phyloP scores from a whole-genome alignment of 192 early-diverging fungal genomes.

The Gamsiella multidivaricata region DNA sequence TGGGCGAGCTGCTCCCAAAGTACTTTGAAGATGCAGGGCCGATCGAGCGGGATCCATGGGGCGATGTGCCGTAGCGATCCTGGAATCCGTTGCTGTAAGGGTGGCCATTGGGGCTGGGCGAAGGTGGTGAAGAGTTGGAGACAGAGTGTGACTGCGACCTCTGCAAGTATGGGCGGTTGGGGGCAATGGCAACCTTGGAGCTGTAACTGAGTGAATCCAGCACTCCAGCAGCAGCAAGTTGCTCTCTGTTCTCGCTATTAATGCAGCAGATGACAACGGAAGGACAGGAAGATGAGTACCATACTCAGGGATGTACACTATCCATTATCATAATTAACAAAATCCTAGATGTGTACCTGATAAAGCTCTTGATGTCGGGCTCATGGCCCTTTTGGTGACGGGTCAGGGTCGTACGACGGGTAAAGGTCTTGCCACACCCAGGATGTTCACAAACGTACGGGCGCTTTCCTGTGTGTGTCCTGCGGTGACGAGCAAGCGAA shows the following conservation, averaged over 20 bases:
- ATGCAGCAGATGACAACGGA: neutral
- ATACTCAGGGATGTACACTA: too few relatives aligned
- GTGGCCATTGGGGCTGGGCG: slow-evolving; percentile 40
- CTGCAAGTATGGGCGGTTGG: slow-evolving; percentile 46
- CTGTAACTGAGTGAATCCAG: slow-evolving; percentile 45
- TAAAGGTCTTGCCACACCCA: slow-evolving; percentile 81
- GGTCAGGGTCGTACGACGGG: slow-evolving; percentile 72
- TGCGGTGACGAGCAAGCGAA: slow-evolving; percentile 80
- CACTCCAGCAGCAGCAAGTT: slow-evolving; percentile 48
- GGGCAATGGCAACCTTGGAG: slow-evolving; percentile 51
- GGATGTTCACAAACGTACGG: slow-evolving; percentile 76
- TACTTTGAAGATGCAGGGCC: slow-evolving; percentile 42
- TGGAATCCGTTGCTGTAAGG: slow-evolving; percentile 24
- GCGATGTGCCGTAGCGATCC: slow-evolving; percentile 33
- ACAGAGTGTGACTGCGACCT: slow-evolving; percentile 43
- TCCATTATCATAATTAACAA: too few relatives aligned
- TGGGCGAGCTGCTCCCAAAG: slow-evolving; percentile 47
- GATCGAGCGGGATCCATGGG: slow-evolving; percentile 29
- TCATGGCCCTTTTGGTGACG: slow-evolving; percentile 70
- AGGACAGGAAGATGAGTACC: too few relatives aligned
- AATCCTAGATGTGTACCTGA: too few relatives aligned
- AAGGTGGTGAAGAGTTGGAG: slow-evolving; percentile 44
- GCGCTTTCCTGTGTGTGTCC: slow-evolving; percentile 82
- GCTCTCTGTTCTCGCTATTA: slow-evolving; percentile 47
- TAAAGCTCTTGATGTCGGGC: slow-evolving; percentile 59